Evolutionary conservation across 805 yeast genomes (phyloP).

Genomic region (Candida arabinofermentans): DNA sequence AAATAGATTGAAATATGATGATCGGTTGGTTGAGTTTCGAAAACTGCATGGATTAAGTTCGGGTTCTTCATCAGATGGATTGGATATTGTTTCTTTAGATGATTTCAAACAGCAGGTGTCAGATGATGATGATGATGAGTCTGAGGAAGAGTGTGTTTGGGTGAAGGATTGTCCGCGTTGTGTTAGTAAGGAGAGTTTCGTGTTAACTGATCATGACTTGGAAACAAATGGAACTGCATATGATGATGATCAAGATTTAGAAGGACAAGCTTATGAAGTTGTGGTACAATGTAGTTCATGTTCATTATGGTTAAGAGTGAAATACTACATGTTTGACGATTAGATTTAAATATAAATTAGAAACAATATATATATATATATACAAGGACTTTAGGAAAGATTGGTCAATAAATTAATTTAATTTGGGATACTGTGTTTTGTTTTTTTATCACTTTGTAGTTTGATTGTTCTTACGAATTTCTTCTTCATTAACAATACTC

Average conservation of each 20-base stretch:
- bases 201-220: slow-evolving; percentile 57
- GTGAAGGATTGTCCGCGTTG: slow-evolving; percentile 66
- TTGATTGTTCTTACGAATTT: slow-evolving; percentile 9
- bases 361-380: not conserved
- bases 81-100: slow-evolving; percentile 63
- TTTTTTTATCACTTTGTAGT: not conserved
- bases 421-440: too few species aligned
- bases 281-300: slow-evolving; percentile 80
- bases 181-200: slow-evolving; percentile 46
- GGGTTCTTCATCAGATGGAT: slow-evolving; percentile 55
- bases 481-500: slow-evolving; percentile 60
- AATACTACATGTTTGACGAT: slow-evolving; percentile 37
- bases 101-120: slow-evolving; percentile 39
- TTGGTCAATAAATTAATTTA: too few species aligned
- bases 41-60: slow-evolving; percentile 33
- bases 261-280: slow-evolving; percentile 42
- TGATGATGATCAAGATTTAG: slow-evolving; percentile 38
- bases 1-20: slow-evolving; percentile 50
- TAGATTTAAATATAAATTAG: slow-evolving; percentile 35
- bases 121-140: slow-evolving; percentile 28
- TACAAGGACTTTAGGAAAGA: not conserved
- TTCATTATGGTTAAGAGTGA: slow-evolving; percentile 80
- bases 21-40: slow-evolving; percentile 31
- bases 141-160: slow-evolving; percentile 35
- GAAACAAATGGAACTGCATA: slow-evolving; percentile 42